Evolutionary conservation across 2,329 filamentous ascomycete species (phyloP).

Genomic region (Phymatotrichopsis omnivora): DNA sequence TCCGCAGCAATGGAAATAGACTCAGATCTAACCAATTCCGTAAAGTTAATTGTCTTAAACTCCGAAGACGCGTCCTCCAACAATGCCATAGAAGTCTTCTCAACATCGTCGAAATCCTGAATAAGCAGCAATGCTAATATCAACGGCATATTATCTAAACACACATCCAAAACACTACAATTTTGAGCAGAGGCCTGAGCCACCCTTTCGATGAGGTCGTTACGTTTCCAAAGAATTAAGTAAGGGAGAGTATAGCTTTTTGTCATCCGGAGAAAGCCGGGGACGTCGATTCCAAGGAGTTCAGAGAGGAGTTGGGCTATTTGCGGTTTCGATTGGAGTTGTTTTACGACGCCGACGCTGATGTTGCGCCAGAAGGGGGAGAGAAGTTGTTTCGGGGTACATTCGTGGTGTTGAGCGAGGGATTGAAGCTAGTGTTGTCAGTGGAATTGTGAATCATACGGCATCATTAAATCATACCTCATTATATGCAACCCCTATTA

Average conservation of each 20-base stretch:
- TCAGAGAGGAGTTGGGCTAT: constrained; percentile 72
- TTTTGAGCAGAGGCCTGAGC: constrained; percentile 45
- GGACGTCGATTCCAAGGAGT: constrained; percentile 63
- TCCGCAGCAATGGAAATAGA: constrained; percentile 68
- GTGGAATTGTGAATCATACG: constrained; percentile 14
- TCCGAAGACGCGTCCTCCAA: constrained; percentile 59
- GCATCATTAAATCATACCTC: constrained; percentile 47
- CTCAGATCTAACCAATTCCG: constrained; percentile 61
- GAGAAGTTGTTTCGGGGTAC: constrained; percentile 59
- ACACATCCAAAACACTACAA: constrained; percentile 34
- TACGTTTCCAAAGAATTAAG: constrained; percentile 67
- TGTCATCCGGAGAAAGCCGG: constrained; percentile 62
- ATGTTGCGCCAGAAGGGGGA: constrained; percentile 82
- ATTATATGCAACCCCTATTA: constrained; percentile 72
- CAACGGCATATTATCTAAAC: constrained; percentile 47
- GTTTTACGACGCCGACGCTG: constrained; percentile 71
- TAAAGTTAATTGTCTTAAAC: constrained; percentile 56
- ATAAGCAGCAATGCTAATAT: constrained; percentile 51
- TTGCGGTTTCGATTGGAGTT: constrained; percentile 70
- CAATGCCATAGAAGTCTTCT: constrained; percentile 57
- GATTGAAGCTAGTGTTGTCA: constrained; percentile 47
- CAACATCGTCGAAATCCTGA: constrained; percentile 48
- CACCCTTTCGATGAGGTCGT: constrained; percentile 70
- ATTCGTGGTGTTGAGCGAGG: constrained; percentile 55
- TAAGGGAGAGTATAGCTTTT: constrained; percentile 77